Evolutionary conservation across 345 rosid species (phyloP).

Genomic region (Xanthoceras sorbifolium): DNA sequence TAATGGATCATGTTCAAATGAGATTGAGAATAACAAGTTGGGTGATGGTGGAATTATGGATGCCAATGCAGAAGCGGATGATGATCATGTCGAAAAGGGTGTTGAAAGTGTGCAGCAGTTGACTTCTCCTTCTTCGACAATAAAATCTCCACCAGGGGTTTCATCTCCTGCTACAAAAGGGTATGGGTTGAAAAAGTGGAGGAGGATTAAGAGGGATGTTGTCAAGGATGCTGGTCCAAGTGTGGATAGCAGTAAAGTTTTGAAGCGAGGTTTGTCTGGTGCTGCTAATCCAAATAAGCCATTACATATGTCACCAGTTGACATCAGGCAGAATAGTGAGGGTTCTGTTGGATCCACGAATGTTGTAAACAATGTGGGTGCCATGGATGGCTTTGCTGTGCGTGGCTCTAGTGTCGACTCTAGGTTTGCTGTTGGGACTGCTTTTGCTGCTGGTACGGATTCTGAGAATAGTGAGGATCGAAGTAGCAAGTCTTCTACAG

Average conservation of each 20-base stretch:
- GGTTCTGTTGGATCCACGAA: slow-evolving; percentile 46
- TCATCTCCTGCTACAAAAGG: slow-evolving; percentile 53
- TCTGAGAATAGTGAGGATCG: slow-evolving; percentile 70
- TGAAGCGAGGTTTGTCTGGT: slow-evolving; percentile 68
- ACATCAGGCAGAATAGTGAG: slow-evolving; percentile 41
- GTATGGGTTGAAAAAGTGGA: slow-evolving; percentile 83
- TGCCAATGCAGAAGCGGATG: slow-evolving; percentile 12
- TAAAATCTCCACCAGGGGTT: slow-evolving; percentile 28
- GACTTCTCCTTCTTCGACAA: slow-evolving; percentile 20
- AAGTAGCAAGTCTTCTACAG: slow-evolving; percentile 81
- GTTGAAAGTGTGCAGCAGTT: slow-evolving; percentile 21
- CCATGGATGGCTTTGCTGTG: slow-evolving; percentile 34
- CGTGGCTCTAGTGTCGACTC: slow-evolving; percentile 48
- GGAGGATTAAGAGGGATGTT: slow-evolving; percentile 63
- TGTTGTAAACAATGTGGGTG: slow-evolving; percentile 33
- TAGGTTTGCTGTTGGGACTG: slow-evolving; percentile 50
- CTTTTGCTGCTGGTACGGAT: slow-evolving; percentile 48
- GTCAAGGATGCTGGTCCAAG: slow-evolving; percentile 46
- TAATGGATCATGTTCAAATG: slow-evolving; percentile 44
- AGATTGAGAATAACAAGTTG: slow-evolving; percentile 26
- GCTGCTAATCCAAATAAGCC: slow-evolving; percentile 47
- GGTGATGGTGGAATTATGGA: slow-evolving; percentile 20
- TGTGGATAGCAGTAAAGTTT: slow-evolving; percentile 47
- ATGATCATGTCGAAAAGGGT: slow-evolving; percentile 19
- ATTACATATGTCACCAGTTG: slow-evolving; percentile 29